phyloP scores from a whole-genome alignment of 1,284 basidiomycete species.

The Tilletia horrida region DNA sequence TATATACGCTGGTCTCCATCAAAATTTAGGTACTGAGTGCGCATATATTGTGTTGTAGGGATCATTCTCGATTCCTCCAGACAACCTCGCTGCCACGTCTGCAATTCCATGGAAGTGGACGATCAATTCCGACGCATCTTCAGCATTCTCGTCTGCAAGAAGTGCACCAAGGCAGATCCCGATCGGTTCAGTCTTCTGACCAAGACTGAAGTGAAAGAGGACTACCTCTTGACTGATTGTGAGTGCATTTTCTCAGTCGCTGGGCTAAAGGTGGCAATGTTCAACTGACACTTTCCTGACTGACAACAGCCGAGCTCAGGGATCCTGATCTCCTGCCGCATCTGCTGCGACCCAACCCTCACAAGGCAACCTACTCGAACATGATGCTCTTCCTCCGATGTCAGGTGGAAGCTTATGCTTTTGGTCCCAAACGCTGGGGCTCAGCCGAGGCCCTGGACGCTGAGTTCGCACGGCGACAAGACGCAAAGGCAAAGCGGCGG shows the following conservation, averaged over 20 bases:
- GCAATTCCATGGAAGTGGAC: constrained; percentile 42
- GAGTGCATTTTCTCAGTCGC: constrained; percentile 25
- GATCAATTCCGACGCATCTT: constrained; percentile 46
- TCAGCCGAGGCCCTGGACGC: constrained; percentile 83
- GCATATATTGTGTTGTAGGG: constrained; percentile 17
- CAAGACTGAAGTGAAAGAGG: constrained; percentile 96
- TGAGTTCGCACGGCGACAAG: constrained; percentile 76
- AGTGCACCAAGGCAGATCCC: constrained; percentile 69
- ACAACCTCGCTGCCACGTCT: constrained; percentile 40
- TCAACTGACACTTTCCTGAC: constrained; percentile 9
- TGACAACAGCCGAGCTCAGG: constrained; percentile 72
- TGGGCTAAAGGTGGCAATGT: too few species aligned
- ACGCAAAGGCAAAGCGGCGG: constrained; percentile 84
- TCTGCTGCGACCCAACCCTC: constrained; percentile 90
- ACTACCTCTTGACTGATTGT: constrained; percentile 61
- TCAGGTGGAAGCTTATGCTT: constrained; percentile 94
- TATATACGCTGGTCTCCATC: not conserved
- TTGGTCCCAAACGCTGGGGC: constrained; percentile 83
- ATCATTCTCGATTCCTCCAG: constrained; percentile 44
- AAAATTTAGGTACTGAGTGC: not conserved
- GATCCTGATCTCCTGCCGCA: constrained; percentile 91
- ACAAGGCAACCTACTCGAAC: constrained; percentile 92
- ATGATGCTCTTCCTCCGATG: constrained; percentile 98
- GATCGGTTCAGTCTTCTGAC: constrained; percentile 92
- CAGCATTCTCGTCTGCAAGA: constrained; percentile 74